These are phyloP conservation scores for Colletotrichum sp. DNA, from an alignment of 2,329 filamentous ascomycete genomes.

Conservation along the genomic window DNA sequence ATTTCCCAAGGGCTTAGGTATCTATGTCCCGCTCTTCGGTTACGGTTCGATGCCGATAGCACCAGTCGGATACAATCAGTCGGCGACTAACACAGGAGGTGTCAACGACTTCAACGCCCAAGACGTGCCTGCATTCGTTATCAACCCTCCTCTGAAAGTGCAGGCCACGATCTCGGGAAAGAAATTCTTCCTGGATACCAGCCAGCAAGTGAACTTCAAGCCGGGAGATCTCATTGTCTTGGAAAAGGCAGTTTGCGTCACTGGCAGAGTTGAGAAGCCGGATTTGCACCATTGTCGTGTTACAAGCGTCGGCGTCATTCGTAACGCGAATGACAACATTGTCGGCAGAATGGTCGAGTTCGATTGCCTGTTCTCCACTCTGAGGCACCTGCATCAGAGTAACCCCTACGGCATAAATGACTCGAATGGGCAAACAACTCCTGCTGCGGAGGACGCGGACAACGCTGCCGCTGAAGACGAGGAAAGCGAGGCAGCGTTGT, in stretches of 20 bases:
- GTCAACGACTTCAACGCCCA: not conserved
- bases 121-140: not conserved
- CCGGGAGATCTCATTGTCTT: conserved; percentile 11
- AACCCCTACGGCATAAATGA: not conserved
- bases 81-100: not conserved
- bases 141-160: conserved; percentile 1
- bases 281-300: conserved; percentile 17
- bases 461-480: not conserved
- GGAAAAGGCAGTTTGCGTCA: not conserved
- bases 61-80: not conserved
- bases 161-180: not conserved
- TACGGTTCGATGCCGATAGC: not conserved
- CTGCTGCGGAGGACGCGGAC: not conserved
- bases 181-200: conserved; percentile 29
- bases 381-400: not conserved
- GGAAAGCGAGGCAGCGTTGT: conserved; percentile 25
- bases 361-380: not conserved
- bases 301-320: conserved; percentile 15
- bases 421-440: not conserved
- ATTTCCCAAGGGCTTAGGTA: conserved; percentile 46
- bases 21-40: conserved; percentile 33
- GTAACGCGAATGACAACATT: conserved; percentile 36
- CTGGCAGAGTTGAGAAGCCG: not conserved
- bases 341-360: conserved; percentile 5
- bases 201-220: conserved; percentile 12